These are phyloP conservation scores for Globisporangium yorkense DNA, from an alignment of 352 stramenopile genomes.

Conservation along the genomic window DNA sequence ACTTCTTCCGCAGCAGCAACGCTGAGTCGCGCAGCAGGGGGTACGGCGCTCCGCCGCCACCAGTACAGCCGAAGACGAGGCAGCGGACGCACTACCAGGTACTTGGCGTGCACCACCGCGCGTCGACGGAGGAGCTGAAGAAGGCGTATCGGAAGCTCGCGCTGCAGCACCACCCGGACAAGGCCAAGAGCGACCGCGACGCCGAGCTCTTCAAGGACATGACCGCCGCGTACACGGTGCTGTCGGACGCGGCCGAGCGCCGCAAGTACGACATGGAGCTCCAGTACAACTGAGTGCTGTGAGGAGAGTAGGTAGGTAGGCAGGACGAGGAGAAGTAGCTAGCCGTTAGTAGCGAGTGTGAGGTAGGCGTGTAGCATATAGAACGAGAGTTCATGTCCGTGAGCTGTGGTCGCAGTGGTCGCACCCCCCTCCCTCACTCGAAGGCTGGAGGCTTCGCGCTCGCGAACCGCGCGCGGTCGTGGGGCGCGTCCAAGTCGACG, in stretches of 20 bases:
- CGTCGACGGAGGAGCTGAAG: slow-evolving; percentile 73
- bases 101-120: slow-evolving; percentile 48
- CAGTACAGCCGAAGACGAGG: slow-evolving; percentile 11
- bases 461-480: slow-evolving; percentile 64
- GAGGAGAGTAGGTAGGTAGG: no score
- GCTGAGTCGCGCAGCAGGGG: neutral
- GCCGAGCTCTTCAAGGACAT: slow-evolving; percentile 83
- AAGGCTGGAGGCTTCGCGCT: slow-evolving; percentile 21
- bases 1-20: slow-evolving; percentile 21
- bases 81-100: slow-evolving; percentile 77
- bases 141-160: slow-evolving; percentile 89
- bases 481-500: slow-evolving; percentile 38
- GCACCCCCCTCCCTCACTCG: neutral
- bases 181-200: slow-evolving; percentile 55
- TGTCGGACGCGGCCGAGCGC: slow-evolving; percentile 53
- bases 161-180: slow-evolving; percentile 84
- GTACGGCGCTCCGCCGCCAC: neutral
- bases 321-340: no score
- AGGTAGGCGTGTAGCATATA: no score
- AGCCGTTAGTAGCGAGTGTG: no score
- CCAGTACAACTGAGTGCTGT: slow-evolving; percentile 20
- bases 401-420: no score
- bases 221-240: slow-evolving; percentile 78
- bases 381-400: no score
- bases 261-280: slow-evolving; percentile 74